Conservation (phyloP, 2,329 filamentous ascomycete species). For the Bipolaris sorokiniana region DNA sequence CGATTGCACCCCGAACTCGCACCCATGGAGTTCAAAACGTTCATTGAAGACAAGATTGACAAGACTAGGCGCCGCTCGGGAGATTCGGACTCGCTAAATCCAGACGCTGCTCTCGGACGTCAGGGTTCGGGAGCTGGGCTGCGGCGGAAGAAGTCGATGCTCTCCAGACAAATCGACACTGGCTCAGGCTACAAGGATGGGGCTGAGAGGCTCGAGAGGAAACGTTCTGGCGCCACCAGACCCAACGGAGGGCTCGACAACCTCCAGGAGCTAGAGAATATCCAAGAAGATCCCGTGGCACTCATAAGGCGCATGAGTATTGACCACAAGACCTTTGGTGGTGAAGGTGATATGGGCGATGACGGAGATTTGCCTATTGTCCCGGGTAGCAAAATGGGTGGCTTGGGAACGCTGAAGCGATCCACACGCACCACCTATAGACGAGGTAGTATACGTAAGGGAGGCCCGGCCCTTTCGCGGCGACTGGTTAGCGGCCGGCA, state of each 20-base stretch:
- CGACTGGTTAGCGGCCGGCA: slow-evolving; percentile 65
- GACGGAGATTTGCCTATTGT: slow-evolving; percentile 79
- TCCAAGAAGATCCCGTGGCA: slow-evolving; percentile 79
- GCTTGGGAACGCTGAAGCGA: slow-evolving; percentile 79
- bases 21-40: slow-evolving; percentile 94
- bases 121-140: slow-evolving; percentile 66
- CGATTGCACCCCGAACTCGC: slow-evolving; percentile 93
- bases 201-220: slow-evolving; percentile 77
- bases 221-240: slow-evolving; percentile 65
- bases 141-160: slow-evolving; percentile 90
- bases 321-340: slow-evolving; percentile 49
- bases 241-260: slow-evolving; percentile 60
- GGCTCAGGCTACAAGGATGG: slow-evolving; percentile 80
- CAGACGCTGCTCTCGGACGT: slow-evolving; percentile 61
- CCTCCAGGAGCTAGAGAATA: slow-evolving; percentile 72
- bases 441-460: slow-evolving; percentile 82
- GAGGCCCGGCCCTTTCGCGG: slow-evolving; percentile 76
- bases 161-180: slow-evolving; percentile 88
- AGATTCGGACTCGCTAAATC: slow-evolving; percentile 65
- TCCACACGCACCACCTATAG: slow-evolving; percentile 93
- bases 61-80: slow-evolving; percentile 85
- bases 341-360: slow-evolving; percentile 42
- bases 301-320: slow-evolving; percentile 74
- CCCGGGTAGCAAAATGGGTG: slow-evolving; percentile 72
- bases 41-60: slow-evolving; percentile 90